Conservation (phyloP, 2,329 filamentous ascomycete genomes). For the Neonectria magnoliae region DNA sequence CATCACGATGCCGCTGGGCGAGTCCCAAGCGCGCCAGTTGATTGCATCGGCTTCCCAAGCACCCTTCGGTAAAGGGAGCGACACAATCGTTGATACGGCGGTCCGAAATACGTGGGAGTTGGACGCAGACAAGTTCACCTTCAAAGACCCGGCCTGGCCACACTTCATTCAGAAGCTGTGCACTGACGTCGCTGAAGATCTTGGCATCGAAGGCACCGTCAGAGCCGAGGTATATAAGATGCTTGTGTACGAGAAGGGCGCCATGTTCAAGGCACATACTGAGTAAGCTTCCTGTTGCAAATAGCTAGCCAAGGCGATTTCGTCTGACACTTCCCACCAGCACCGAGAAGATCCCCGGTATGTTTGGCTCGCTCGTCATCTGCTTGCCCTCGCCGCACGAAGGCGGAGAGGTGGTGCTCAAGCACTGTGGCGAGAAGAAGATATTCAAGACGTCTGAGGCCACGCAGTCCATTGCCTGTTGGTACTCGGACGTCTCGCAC, state of each 20-base stretch:
- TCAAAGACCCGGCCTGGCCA: conserved; percentile 50
- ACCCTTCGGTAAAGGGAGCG: conserved; percentile 51
- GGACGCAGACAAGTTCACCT: conserved; percentile 49
- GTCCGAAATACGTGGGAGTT: conserved; percentile 58
- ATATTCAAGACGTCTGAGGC: conserved; percentile 44
- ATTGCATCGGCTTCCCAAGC: conserved; percentile 34
- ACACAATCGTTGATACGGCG: conserved; percentile 52
- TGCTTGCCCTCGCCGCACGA: conserved; percentile 58
- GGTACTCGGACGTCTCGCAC: conserved; percentile 64
- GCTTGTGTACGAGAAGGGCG: conserved; percentile 60
- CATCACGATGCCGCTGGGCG: neutral
- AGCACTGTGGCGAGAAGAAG: conserved; percentile 48
- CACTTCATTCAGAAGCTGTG: conserved; percentile 39
- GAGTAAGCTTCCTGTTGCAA: conserved; percentile 41
- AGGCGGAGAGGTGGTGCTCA: conserved; percentile 57
- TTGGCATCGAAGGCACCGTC: conserved; percentile 47
- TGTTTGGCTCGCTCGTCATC: conserved; percentile 62
- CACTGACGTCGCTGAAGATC: conserved; percentile 33
- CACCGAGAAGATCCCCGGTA: conserved; percentile 58
- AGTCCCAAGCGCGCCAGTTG: neutral
- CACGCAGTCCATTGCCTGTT: conserved; percentile 40
- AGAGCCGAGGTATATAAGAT: conserved; percentile 56
- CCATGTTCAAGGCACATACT: conserved; percentile 58
- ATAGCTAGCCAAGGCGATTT: no score
- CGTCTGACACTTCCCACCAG: no score